These are phyloP conservation scores for Paecilomyces sp. DNA, from an alignment of 2,329 filamentous ascomycete genomes.

Conservation along the genomic window DNA sequence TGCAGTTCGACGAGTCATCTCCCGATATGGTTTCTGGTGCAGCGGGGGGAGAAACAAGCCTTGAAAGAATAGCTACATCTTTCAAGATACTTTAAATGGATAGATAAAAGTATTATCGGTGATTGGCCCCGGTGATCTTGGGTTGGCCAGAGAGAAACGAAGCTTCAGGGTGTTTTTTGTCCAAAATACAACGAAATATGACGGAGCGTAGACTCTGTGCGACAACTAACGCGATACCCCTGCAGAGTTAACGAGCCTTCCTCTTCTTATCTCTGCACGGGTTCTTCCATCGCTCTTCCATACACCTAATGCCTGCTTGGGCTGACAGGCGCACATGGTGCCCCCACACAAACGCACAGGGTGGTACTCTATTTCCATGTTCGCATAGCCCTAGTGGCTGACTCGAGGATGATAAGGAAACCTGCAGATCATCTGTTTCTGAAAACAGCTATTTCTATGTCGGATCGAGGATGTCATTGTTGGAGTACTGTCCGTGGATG, in stretches of 20 bases:
- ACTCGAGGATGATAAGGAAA: not conserved
- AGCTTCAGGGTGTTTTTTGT: not conserved
- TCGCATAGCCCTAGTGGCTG: not conserved
- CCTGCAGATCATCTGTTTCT: not conserved
- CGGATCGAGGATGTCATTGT: not conserved
- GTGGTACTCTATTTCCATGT: not conserved
- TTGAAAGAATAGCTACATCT: not conserved
- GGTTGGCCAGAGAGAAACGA: no score
- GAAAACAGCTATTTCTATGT: not conserved
- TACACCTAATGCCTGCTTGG: not conserved
- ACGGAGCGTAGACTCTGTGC: not conserved
- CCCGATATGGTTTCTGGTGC: not conserved
- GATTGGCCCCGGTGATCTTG: no score
- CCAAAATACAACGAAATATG: not conserved
- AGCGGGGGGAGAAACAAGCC: not conserved
- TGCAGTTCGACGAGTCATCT: not conserved
- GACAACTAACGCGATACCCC: not conserved
- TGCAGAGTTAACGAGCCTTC: not conserved
- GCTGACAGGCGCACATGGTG: not conserved
- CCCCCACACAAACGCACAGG: not conserved
- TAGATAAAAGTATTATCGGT: no score
- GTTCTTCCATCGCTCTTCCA: not conserved
- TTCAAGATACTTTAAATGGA: no score
- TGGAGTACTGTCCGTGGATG: not conserved
- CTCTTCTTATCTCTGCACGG: not conserved